Evolutionary conservation across 225 moss, liverwort and hornwort genomes (phyloP), one percentile per base, ranked within the genome.

Genomic region (Neckera pumila): DNA sequence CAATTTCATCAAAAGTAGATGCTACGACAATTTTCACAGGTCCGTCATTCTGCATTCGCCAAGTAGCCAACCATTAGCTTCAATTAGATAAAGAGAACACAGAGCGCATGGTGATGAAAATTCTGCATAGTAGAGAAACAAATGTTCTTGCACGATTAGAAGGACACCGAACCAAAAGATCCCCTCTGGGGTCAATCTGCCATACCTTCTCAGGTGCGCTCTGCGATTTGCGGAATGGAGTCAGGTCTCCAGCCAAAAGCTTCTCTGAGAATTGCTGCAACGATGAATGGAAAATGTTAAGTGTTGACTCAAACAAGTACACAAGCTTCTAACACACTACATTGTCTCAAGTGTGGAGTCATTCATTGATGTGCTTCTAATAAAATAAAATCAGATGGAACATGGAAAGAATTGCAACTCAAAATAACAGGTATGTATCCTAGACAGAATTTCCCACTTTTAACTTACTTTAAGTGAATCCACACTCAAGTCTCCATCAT

Each of bases 1-100:
- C 94, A 84, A 96, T 91, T 83, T 95, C 94, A 88, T 98, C 96
- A 89, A 96, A 94, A 88, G 93, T 95, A 71, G 92, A 87, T 80
- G 96, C 88, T 43, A 98, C 98, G 15, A 98, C 98, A 53, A 95
- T 90, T 89, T 95, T 96, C 87, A 98, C 96, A 83, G 94, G 93
- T 71, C 89, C 98, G 71, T 96, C 93, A 84, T 96, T 96, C 98
- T 98, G 98, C 92, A 77, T 65, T 63, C 70, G 74, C 60, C 65
- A 85, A 74, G 77, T 66, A 49, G 12, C 60, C 61, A 62, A 73
- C 53, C 51, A 85, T 82, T 60, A 89, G 87, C 59, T 86, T 87
- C 79, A 74, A 56, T 45, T 61, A 76, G 30, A 81, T 43, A 80
- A 86, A 86, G 56, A 72, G 63, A 67, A 38, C 73, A 62, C 14